Conservation (phyloP, 352 stramenopile species). For the Phytophthora macrochlamydospora region DNA sequence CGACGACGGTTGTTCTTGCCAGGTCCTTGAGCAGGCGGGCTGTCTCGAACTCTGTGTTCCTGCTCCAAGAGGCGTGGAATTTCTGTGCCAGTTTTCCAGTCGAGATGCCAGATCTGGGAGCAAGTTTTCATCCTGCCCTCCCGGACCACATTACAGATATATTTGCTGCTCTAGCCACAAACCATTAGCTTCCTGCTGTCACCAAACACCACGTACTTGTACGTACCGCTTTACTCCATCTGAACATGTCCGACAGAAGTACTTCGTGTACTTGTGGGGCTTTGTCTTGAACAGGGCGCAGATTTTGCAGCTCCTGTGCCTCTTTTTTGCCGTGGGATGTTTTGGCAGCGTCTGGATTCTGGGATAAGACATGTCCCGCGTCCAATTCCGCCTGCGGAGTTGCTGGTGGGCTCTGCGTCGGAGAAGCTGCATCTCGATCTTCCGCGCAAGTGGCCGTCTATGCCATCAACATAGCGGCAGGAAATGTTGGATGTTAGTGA, state of each 20-base stretch:
- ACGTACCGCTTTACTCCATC: conserved; percentile 3
- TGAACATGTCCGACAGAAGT: conserved; percentile 1
- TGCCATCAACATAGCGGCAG: neutral
- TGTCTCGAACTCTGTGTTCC: conserved; percentile 4
- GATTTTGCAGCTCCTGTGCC: neutral
- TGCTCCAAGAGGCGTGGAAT: neutral
- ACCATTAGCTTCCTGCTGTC: neutral
- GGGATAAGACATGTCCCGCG: neutral
- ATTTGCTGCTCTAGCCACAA: conserved; percentile 1
- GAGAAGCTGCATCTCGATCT: neutral
- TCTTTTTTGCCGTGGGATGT: neutral
- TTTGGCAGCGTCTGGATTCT: conserved; percentile 3
- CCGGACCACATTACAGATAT: conserved; percentile 2
- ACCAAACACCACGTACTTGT: neutral
- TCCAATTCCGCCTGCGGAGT: neutral
- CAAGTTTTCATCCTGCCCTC: conserved; percentile 6
- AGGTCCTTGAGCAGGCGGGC: neutral
- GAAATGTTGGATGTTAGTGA: neutral
- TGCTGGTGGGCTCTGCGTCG: neutral
- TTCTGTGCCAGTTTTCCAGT: neutral
- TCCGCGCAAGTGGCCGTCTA: neutral
- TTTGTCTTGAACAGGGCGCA: neutral
- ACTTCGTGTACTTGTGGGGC: conserved; percentile 3
- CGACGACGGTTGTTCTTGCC: conserved; percentile 3
- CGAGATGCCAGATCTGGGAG: conserved; percentile 7